Conservation (phyloP, 768 basidiomycete species). For the Amanita pseudoporphyria region DNA sequence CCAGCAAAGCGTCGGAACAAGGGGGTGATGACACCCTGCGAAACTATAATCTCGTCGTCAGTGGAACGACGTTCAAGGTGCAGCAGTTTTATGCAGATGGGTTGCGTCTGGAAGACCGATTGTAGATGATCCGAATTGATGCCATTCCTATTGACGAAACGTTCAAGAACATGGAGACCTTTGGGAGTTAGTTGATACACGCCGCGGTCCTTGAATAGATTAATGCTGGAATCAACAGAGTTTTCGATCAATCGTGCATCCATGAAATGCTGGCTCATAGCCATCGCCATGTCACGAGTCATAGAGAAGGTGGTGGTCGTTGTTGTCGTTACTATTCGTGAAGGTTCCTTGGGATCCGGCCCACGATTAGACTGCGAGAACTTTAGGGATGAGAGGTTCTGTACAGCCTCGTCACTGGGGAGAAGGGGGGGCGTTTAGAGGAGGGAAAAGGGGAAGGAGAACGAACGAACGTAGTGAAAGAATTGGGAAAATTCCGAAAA, state of each 20-base stretch:
- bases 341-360: conserved; percentile 95
- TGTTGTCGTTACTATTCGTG: conserved; percentile 96
- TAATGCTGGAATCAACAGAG: conserved; percentile 80
- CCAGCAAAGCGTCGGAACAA: conserved; percentile 95
- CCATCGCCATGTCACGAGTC: conserved; percentile 99
- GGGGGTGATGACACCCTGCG: conserved; percentile 87
- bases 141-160: conserved; percentile 99
- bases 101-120: conserved; percentile 81
- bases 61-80: conserved; percentile 88
- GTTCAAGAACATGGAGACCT: conserved; percentile 95
- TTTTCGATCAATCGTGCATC: conserved; percentile 97
- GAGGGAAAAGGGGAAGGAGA: conserved; percentile 7
- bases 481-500: conserved; percentile 90
- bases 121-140: conserved; percentile 92
- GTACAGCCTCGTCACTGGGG: conserved; percentile 87
- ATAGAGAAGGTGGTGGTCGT: conserved; percentile 99
- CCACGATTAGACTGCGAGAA: conserved; percentile 99
- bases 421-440: conserved; percentile 6
- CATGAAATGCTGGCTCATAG: conserved; percentile 99
- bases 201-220: conserved; percentile 95
- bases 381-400: conserved; percentile 89
- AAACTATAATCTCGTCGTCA: conserved; percentile 97
- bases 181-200: conserved; percentile 95
- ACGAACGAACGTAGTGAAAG: conserved; percentile 82
- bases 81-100: conserved; percentile 95